These are phyloP conservation scores for Meripilus lineatus DNA, from an alignment of 1,284 basidiomycete species.

Conservation along the genomic window DNA sequence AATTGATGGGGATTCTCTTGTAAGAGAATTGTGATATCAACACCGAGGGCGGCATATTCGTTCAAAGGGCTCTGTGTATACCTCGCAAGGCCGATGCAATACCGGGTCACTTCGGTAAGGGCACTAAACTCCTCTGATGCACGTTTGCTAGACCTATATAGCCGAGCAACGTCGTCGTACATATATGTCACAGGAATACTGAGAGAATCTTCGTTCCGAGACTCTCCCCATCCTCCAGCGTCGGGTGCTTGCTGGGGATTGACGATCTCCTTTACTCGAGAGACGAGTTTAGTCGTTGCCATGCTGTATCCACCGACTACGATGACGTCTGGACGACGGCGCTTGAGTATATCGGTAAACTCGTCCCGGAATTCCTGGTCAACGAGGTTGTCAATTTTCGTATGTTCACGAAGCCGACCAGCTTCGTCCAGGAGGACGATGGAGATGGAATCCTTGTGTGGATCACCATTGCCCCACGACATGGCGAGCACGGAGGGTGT, in stretches of 20 bases:
- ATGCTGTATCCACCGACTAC: constrained; percentile 88
- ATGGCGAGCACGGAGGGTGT: constrained; percentile 85
- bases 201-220: constrained; percentile 39
- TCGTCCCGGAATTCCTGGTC: constrained; percentile 65
- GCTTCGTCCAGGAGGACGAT: constrained; percentile 85
- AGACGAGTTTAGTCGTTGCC: constrained; percentile 71
- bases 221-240: no score
- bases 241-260: constrained; percentile 13
- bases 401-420: constrained; percentile 85
- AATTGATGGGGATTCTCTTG: constrained; percentile 86
- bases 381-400: constrained; percentile 83
- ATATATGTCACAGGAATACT: constrained; percentile 80
- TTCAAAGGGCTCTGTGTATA: constrained; percentile 94
- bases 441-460: constrained; percentile 84
- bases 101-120: constrained; percentile 80
- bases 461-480: constrained; percentile 94
- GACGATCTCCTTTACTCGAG: constrained; percentile 51
- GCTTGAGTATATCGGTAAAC: constrained; percentile 79
- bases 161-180: constrained; percentile 88
- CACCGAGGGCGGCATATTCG: constrained; percentile 85
- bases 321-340: constrained; percentile 84
- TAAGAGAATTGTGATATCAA: constrained; percentile 78
- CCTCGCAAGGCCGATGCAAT: constrained; percentile 91
- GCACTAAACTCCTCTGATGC: constrained; percentile 85
- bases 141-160: constrained; percentile 90